Evolutionary conservation across 352 stramenopile species (phyloP).

Genomic region (Aphanomyces stellatus): DNA sequence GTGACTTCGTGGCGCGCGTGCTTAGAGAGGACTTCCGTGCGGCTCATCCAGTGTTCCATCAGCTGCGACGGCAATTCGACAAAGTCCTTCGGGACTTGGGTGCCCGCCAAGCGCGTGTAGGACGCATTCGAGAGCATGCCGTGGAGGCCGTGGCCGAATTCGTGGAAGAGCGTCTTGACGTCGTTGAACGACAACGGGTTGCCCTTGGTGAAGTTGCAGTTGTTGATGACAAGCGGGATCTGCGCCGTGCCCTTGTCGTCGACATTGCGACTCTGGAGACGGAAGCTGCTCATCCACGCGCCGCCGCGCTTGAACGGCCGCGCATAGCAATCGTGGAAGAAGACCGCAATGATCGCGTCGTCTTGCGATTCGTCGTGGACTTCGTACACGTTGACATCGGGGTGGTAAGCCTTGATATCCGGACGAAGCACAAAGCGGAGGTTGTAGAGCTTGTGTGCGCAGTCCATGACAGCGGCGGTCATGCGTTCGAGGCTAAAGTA

Average conservation of each 20-base stretch:
- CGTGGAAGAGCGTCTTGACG: constrained; percentile 97
- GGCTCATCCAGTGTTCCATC: constrained; percentile 95
- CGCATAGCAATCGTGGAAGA: constrained; percentile 57
- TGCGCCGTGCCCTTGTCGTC: constrained; percentile 27
- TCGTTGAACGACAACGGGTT: constrained; percentile 60
- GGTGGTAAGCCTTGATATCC: constrained; percentile 49
- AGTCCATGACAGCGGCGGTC: constrained; percentile 43
- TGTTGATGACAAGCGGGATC: constrained; percentile 56
- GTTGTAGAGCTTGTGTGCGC: constrained; percentile 51
- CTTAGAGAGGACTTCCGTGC: constrained; percentile 73
- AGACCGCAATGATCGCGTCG: constrained; percentile 41
- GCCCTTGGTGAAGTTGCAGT: constrained; percentile 60
- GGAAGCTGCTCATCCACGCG: constrained; percentile 64
- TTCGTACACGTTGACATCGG: constrained; percentile 58
- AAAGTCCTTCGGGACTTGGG: constrained; percentile 89
- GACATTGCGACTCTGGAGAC: constrained; percentile 35
- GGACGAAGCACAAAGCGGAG: constrained; percentile 35
- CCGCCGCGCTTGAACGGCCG: constrained; percentile 35
- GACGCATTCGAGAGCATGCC: constrained; percentile 92
- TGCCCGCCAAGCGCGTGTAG: constrained; percentile 96
- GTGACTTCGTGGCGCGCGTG: constrained; percentile 82
- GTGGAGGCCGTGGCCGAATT: constrained; percentile 98
- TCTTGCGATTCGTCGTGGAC: constrained; percentile 26
- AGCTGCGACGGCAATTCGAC: constrained; percentile 93
- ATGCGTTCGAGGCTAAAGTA: constrained; percentile 52